Evolutionary conservation across 2,329 filamentous ascomycete genomes (phyloP), one percentile per base, ranked within the genome.

Genomic region (Diplocarpon rosae): DNA sequence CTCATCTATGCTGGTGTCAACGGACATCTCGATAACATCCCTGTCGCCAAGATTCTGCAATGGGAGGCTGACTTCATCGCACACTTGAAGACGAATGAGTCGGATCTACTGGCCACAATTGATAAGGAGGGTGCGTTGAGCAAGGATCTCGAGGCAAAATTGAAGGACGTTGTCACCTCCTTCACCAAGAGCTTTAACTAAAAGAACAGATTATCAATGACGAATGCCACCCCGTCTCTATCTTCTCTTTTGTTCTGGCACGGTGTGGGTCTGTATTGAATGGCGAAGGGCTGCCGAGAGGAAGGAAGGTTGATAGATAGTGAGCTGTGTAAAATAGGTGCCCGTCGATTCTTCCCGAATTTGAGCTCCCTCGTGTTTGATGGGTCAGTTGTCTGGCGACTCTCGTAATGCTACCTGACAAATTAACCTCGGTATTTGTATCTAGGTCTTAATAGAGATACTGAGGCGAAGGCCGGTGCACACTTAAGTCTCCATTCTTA

Each of bases 1-100:
- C 82, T 98, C 60, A 96, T 98, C 78, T 98, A 79, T 72, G 90
- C 92, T 58, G 92, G 92, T 93, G 87, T 98, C 74, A 96, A 96
- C 73, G 92, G 92, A 76, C 73, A 78, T 72, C 82, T 98, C 59
- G 92, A 98, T 75, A 65, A 55, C 60, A 76, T 98, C 57, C 92
- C 92, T 54, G 92, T 96, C 65, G 66, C 56, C 79, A 94, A 90
- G 83, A 84, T 98, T 60, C 80, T 92, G 55, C 69, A 79, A 68
- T 98, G 90, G 88, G 92, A 98, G 78, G 60, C 82, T 63, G 90
- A 96, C 72, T 93, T 94, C 83, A 75, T 95, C 53, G 72, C 83
- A 58, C 85, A 95, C 77, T 76, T 98, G 65, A 88, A 82, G 78
- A 83, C 78, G 68, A 94, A 90, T 76, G 85, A 95, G 78, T 63